phyloP scores from a whole-genome alignment of 1,284 basidiomycete genomes.

The Pholiota adiposa region DNA sequence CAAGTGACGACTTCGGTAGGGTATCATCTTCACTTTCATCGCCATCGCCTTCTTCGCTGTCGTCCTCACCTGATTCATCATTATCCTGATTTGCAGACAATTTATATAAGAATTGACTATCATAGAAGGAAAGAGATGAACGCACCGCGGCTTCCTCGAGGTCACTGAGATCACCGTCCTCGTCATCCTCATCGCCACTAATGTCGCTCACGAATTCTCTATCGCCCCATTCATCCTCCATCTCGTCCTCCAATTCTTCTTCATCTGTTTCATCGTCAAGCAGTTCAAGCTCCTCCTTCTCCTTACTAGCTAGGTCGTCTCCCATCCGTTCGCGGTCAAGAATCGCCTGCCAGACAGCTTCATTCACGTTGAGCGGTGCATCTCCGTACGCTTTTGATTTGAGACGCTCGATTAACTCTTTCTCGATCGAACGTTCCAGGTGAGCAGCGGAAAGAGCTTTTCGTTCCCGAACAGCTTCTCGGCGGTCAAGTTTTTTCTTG shows the following conservation, averaged over 20 bases:
- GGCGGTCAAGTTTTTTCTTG: conserved; percentile 97
- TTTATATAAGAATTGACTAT: conserved; percentile 15
- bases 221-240: conserved; percentile 66
- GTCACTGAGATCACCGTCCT: conserved; percentile 57
- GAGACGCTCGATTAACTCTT: conserved; percentile 93
- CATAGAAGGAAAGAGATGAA: conserved; percentile 15
- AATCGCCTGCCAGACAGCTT: conserved; percentile 93
- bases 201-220: conserved; percentile 89
- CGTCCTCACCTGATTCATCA: conserved; percentile 38
- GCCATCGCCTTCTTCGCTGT: conserved; percentile 40
- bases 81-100: conserved; percentile 32
- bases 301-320: conserved; percentile 54
- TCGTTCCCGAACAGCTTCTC: conserved; percentile 90
- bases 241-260: conserved; percentile 65
- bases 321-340: conserved; percentile 77
- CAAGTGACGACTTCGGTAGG: conserved; percentile 50
- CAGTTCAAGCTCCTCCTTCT: conserved; percentile 60
- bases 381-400: conserved; percentile 98
- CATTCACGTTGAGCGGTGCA: conserved; percentile 97
- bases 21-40: conserved; percentile 36
- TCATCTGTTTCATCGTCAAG: conserved; percentile 61
- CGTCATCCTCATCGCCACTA: conserved; percentile 65
- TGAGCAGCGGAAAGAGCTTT: conserved; percentile 96
- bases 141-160: conserved; percentile 70
- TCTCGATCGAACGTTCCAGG: conserved; percentile 94